These are phyloP conservation scores for Xerocomus brunneocitrinus DNA, from an alignment of 768 basidiomycete genomes.

Conservation along the genomic window DNA sequence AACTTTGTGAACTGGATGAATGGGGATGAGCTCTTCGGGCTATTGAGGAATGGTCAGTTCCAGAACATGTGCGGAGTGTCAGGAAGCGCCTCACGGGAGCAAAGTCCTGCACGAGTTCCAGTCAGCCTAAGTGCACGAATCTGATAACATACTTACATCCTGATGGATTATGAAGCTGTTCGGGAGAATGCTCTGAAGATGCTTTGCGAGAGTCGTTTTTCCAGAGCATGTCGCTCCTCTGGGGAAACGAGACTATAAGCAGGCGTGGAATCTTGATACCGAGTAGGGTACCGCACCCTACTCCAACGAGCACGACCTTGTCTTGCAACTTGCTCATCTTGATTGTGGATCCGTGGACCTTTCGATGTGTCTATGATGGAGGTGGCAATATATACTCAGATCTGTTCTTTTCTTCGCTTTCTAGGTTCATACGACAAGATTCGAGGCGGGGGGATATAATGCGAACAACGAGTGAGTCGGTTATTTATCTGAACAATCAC, in stretches of 20 bases:
- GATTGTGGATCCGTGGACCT: background rate
- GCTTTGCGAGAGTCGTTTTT: slow-evolving; percentile 94
- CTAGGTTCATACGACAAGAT: background rate
- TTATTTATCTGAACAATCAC: background rate
- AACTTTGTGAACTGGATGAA: slow-evolving; percentile 71
- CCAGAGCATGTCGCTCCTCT: slow-evolving; percentile 94
- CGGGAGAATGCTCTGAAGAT: slow-evolving; percentile 69
- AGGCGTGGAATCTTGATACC: background rate
- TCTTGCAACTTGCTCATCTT: slow-evolving; percentile 19
- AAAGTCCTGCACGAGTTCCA: slow-evolving; percentile 60
- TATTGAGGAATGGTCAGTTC: slow-evolving; percentile 7
- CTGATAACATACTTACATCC: slow-evolving; percentile 58
- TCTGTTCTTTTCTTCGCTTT: background rate
- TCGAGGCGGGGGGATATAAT: background rate
- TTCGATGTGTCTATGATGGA: background rate
- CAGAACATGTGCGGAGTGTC: background rate
- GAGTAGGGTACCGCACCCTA: slow-evolving; percentile 40
- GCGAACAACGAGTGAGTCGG: no score
- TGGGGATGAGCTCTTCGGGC: slow-evolving; percentile 29
- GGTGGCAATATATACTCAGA: background rate
- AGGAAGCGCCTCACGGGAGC: slow-evolving; percentile 59
- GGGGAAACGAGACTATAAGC: background rate
- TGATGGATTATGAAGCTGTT: slow-evolving; percentile 86
- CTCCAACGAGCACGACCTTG: slow-evolving; percentile 43
- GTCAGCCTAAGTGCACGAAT: background rate